Conservation (phyloP, 768 basidiomycete genomes). For the Suillus subluteus region DNA sequence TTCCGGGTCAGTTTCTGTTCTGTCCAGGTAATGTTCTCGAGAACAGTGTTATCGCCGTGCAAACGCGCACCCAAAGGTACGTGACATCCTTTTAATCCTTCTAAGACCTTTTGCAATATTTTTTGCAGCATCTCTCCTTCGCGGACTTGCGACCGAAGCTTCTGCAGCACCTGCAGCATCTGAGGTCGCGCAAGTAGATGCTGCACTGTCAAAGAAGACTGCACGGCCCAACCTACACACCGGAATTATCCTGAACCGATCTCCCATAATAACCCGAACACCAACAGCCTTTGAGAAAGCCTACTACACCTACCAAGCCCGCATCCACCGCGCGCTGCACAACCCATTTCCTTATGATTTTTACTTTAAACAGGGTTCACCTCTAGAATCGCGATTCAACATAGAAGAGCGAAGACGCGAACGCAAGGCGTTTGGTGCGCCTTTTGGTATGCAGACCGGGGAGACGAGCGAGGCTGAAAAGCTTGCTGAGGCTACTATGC, state of each 20-base stretch:
- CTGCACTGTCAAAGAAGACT: slow-evolving; percentile 32
- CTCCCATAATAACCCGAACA: slow-evolving; percentile 74
- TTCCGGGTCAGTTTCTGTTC: slow-evolving; percentile 3
- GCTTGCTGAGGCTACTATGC: slow-evolving; percentile 60
- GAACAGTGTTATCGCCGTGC: slow-evolving; percentile 35
- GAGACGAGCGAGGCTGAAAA: slow-evolving; percentile 51
- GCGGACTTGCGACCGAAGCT: slow-evolving; percentile 50
- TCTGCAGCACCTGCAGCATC: slow-evolving; percentile 12
- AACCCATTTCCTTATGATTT: slow-evolving; percentile 89
- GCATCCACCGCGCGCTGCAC: slow-evolving; percentile 82
- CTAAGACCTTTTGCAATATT: not conserved
- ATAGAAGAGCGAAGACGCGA: slow-evolving; percentile 77
- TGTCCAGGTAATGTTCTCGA: slow-evolving; percentile 36
- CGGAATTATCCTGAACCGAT: slow-evolving; percentile 76
- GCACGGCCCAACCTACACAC: slow-evolving; percentile 50
- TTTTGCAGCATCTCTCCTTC: slow-evolving; percentile 27
- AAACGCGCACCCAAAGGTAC: slow-evolving; percentile 34
- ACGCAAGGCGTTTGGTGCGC: slow-evolving; percentile 69
- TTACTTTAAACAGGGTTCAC: slow-evolving; percentile 92
- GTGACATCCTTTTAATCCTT: not conserved
- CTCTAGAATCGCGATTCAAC: slow-evolving; percentile 80
- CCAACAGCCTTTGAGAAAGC: slow-evolving; percentile 77
- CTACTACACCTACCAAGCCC: slow-evolving; percentile 82
- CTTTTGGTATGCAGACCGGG: slow-evolving; percentile 51
- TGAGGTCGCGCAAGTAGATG: slow-evolving; percentile 7